These are phyloP conservation scores for Thuidium tamariscinum DNA, from an alignment of 225 moss, liverwort and hornwort genomes.

Conservation along the genomic window DNA sequence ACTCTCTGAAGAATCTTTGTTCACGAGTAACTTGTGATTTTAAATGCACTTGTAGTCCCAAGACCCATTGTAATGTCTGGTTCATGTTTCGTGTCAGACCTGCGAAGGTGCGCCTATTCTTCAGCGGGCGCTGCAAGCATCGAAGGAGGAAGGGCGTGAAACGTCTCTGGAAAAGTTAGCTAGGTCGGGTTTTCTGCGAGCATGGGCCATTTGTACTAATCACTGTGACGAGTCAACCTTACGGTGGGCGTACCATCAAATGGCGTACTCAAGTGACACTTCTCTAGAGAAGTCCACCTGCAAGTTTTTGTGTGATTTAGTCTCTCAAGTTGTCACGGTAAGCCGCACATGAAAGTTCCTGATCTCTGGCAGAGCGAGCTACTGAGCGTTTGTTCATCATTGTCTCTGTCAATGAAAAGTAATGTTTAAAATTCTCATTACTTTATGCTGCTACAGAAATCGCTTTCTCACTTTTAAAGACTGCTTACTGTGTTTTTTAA, in stretches of 20 bases:
- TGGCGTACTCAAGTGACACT: slow-evolving; percentile 26
- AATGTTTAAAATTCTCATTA: not conserved
- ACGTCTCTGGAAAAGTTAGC: slow-evolving; percentile 17
- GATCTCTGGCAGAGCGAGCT: not conserved
- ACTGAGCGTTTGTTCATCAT: not conserved
- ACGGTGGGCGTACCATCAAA: slow-evolving; percentile 40
- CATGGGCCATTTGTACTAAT: slow-evolving; percentile 22
- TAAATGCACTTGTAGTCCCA: not conserved
- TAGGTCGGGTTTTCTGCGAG: slow-evolving; percentile 25
- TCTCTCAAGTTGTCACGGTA: slow-evolving; percentile 22
- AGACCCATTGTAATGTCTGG: not conserved
- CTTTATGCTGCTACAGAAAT: not conserved
- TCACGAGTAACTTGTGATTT: not conserved
- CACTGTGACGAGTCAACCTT: slow-evolving; percentile 30
- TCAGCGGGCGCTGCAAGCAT: slow-evolving; percentile 10
- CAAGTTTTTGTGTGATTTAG: slow-evolving; percentile 36
- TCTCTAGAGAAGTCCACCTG: slow-evolving; percentile 21
- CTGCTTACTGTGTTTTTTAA: not conserved
- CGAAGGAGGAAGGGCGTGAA: slow-evolving; percentile 3
- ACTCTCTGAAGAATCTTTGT: not conserved
- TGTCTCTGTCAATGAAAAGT: not conserved
- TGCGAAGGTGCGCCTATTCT: not conserved
- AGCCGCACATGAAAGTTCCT: not conserved
- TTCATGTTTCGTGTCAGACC: not conserved
- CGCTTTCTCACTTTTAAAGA: not conserved